Evolutionary conservation across 371 early-diverging fungal species (phyloP).

Genomic region (Umbelopsis sp.): DNA sequence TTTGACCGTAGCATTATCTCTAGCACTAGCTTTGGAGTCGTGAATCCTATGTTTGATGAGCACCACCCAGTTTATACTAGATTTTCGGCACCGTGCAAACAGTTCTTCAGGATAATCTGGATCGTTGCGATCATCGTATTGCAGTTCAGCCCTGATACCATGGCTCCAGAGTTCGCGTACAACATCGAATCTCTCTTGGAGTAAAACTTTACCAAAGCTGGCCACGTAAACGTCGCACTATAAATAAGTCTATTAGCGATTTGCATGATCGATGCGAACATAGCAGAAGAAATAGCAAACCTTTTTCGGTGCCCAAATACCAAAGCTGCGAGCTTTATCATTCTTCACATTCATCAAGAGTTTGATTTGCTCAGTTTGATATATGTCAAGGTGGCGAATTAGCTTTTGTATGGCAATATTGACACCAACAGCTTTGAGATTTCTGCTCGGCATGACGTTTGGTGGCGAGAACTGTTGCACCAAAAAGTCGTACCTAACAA

Average conservation of each 20-base stretch:
- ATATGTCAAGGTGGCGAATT: conserved; percentile 67
- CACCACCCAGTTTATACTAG: conserved; percentile 82
- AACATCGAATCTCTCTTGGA: conserved; percentile 73
- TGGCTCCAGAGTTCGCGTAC: conserved; percentile 77
- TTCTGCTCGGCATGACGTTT: conserved; percentile 47
- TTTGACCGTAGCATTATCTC: conserved; percentile 59
- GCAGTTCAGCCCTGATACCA: conserved; percentile 75
- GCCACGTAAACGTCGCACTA: conserved; percentile 81
- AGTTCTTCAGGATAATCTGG: conserved; percentile 67
- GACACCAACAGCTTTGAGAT: conserved; percentile 75
- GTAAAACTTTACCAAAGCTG: conserved; percentile 73
- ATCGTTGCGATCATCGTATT: conserved; percentile 70
- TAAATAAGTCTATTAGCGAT: conserved; percentile 21
- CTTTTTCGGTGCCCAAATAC: conserved; percentile 62
- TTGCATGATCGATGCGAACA: not conserved
- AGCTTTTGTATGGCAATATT: conserved; percentile 82
- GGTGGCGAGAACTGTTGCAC: conserved; percentile 53
- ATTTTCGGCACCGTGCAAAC: conserved; percentile 62
- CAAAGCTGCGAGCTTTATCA: conserved; percentile 63
- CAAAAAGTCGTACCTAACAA: conserved; percentile 69
- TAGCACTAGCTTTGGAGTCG: conserved; percentile 34
- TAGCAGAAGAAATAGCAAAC: conserved; percentile 22
- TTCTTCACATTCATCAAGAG: conserved; percentile 54
- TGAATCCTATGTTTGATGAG: conserved; percentile 68
- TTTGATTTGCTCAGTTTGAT: conserved; percentile 69